Evolutionary conservation across 306 rosid species (phyloP).

Genomic region (Clitoria ternatea): DNA sequence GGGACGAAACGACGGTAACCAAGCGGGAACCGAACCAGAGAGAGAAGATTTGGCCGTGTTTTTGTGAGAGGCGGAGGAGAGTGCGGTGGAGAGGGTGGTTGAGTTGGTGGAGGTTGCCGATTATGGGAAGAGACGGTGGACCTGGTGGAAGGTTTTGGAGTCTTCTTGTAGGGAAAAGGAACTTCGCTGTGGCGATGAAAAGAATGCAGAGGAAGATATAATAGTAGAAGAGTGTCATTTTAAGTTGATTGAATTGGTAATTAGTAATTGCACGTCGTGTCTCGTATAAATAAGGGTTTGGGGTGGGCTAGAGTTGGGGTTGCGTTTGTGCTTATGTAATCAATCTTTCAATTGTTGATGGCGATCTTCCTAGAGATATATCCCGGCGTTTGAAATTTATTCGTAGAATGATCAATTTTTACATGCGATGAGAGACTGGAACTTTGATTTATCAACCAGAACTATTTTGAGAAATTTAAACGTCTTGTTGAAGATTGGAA

Average conservation of each 20-base stretch:
- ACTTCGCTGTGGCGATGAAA: neutral
- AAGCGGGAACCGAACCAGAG: neutral
- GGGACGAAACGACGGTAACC: neutral
- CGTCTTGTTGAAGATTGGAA: too few species aligned
- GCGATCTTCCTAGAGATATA: too few species aligned
- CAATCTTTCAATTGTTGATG: too few species aligned
- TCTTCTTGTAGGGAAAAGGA: conserved; percentile 5
- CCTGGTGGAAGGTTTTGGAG: neutral
- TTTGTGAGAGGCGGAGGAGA: neutral
- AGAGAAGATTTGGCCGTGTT: neutral
- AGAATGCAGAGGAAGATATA: neutral
- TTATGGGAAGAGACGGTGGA: conserved; percentile 19
- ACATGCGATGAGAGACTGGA: too few species aligned
- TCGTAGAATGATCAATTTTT: too few species aligned
- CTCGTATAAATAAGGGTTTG: neutral
- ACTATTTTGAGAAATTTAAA: too few species aligned
- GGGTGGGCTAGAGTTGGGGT: too few species aligned
- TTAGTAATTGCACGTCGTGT: neutral
- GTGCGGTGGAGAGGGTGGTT: neutral
- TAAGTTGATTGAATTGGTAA: neutral
- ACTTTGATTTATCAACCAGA: too few species aligned
- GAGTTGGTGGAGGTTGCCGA: conserved; percentile 29
- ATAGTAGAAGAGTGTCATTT: conserved; percentile 11
- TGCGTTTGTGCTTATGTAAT: too few species aligned
- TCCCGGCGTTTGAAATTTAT: too few species aligned